Evolutionary conservation across 75 land plant species (phyloP).

Genomic region (Pseudotsuga menziesii): DNA sequence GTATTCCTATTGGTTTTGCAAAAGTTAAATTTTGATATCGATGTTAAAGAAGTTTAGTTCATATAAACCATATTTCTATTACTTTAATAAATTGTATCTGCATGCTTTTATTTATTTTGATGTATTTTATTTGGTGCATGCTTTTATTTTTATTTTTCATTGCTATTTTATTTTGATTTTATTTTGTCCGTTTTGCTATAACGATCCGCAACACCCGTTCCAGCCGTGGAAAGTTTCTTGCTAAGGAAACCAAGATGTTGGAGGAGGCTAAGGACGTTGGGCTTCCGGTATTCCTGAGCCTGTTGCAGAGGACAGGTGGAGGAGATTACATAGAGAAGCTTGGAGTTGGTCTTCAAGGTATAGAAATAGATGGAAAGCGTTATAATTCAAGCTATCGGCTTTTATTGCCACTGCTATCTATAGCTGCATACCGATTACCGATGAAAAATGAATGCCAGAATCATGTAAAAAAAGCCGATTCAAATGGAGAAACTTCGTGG

Average conservation of each 20-base stretch:
- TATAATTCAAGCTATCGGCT: neutral
- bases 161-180: too few species aligned
- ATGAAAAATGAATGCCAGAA: neutral
- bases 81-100: too few species aligned
- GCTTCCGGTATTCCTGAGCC: slow-evolving; percentile 11
- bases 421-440: neutral
- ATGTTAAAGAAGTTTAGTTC: too few species aligned
- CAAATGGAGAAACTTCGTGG: slow-evolving; percentile 7
- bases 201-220: neutral
- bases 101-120: too few species aligned
- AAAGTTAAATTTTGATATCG: too few species aligned
- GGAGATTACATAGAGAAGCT: neutral
- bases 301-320: slow-evolving; percentile 15
- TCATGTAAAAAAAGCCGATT: neutral
- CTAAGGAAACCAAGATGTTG: slow-evolving; percentile 12
- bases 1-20: too few species aligned
- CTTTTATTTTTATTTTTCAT: too few species aligned
- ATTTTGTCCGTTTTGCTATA: too few species aligned
- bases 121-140: too few species aligned
- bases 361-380: slow-evolving; percentile 7
- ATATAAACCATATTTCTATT: too few species aligned
- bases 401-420: slow-evolving; percentile 12
- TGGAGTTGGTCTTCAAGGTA: neutral
- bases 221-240: neutral
- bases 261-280: slow-evolving; percentile 13